These are phyloP conservation scores for Aspergillus sergii DNA, from an alignment of 2,329 filamentous ascomycete genomes.

Conservation along the genomic window DNA sequence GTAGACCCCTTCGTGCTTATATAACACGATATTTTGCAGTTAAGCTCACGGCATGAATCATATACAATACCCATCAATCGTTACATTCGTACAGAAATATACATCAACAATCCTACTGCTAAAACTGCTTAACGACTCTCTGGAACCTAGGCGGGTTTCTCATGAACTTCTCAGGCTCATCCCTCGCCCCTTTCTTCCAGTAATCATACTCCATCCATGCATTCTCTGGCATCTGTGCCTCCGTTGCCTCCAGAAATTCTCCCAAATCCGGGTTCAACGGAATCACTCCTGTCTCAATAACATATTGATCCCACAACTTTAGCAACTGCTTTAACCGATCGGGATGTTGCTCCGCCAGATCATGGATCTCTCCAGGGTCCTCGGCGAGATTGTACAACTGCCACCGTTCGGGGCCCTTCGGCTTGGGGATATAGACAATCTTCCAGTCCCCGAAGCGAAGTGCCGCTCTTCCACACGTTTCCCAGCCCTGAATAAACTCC, in stretches of 20 bases:
- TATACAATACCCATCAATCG: background rate
- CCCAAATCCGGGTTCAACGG: constrained; percentile 62
- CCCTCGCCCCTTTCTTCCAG: constrained; percentile 58
- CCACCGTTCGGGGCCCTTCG: constrained; percentile 59
- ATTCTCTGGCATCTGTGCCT: constrained; percentile 67
- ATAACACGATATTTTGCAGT: constrained; percentile 1
- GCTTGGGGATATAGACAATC: constrained; percentile 60
- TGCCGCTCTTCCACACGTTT: constrained; percentile 57
- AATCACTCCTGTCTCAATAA: constrained; percentile 62
- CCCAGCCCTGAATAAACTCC: constrained; percentile 60
- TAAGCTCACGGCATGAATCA: background rate
- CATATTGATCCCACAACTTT: constrained; percentile 60
- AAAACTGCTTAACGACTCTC: constrained; percentile 40
- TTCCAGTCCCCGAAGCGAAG: constrained; percentile 61
- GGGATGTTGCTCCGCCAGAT: constrained; percentile 45
- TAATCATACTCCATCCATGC: constrained; percentile 69
- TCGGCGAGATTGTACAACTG: constrained; percentile 58
- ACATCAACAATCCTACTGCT: background rate
- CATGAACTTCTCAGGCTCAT: constrained; percentile 51
- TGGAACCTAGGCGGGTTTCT: constrained; percentile 37
- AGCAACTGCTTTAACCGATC: constrained; percentile 53
- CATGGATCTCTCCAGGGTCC: constrained; percentile 56
- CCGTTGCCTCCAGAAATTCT: constrained; percentile 61
- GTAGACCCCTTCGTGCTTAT: constrained; percentile 39
- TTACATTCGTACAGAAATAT: background rate